Base-by-base conservation (phyloP, 257 asterid genomes). In the Verbascum thapsus region DNA sequence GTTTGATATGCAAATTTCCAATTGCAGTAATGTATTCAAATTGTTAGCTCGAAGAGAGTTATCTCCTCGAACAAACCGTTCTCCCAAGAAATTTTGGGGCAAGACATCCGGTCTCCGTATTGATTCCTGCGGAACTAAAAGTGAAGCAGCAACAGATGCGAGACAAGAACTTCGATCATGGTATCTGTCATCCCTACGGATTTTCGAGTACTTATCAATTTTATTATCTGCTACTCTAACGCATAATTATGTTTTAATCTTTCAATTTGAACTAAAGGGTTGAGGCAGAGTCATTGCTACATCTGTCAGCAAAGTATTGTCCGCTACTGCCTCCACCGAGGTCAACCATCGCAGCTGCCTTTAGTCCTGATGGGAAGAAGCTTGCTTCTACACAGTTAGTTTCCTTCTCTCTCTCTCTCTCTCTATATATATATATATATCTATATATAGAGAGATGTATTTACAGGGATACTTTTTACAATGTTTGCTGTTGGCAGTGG, bases 311-410 rank as follows among this genome's bases (percentile, higher is more conserved):
- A 59, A 83, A 82, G 53, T 92, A 92, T 70, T 88, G 98, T 67
- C 91, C 98, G 50, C 74, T 92, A 20, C 56, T 76, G 41, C 98
- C 97, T 72, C 96, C 98, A 53, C 98, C 98, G 4, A 85, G 97
- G 82, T 92, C 98, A 35, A 92, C 98, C 59, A 92, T 92, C 61
- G 98, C 98, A 9, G 98, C 96, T 18, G 96, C 98, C 20, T 92
- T 92, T 76, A 85, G 97, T 77, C 89, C 98, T 63, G 96, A 92
- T 74, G 98, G 98, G 35, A 85, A 76, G 70, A 83, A 85, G 42
- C 95, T 92, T 73, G 98, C 98, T 62, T 92, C 98, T 64, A 92
- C 98, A 32, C 98, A 92, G 98, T 92, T 65, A 78, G 71, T 72
- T 69, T 69, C 22, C 17, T 47, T 23, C 42, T 20, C 37, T 15